These are phyloP conservation scores for Berkeleyomyces rouxiae DNA, from an alignment of 2,329 filamentous ascomycete species.

Conservation along the genomic window DNA sequence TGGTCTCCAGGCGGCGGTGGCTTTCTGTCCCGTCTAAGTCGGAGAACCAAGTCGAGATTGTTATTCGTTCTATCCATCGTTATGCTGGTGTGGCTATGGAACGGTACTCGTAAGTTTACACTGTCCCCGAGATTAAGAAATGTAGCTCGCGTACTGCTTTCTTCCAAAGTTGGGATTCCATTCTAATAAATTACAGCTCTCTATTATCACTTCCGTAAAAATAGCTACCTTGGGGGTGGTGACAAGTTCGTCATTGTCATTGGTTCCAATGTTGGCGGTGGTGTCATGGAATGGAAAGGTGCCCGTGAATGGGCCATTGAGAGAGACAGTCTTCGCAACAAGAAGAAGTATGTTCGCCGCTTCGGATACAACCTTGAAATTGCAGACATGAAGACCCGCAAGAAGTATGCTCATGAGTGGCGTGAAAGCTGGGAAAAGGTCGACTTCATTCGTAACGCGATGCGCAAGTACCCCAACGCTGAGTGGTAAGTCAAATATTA, in stretches of 20 bases:
- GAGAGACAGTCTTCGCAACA: slow-evolving; percentile 88
- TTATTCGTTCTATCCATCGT: slow-evolving; percentile 43
- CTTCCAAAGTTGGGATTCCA: background rate
- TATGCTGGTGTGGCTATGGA: slow-evolving; percentile 47
- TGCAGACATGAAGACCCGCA: slow-evolving; percentile 97
- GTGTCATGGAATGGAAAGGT: slow-evolving; percentile 98
- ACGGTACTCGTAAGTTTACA: slow-evolving; percentile 50
- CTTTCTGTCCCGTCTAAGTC: slow-evolving; percentile 37
- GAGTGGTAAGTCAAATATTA: slow-evolving; percentile 56
- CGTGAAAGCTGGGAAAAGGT: slow-evolving; percentile 99
- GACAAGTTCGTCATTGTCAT: slow-evolving; percentile 87
- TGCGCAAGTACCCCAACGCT: slow-evolving; percentile 86
- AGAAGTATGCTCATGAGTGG: slow-evolving; percentile 97
- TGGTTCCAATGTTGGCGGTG: slow-evolving; percentile 83
- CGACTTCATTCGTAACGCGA: slow-evolving; percentile 71
- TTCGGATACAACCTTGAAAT: slow-evolving; percentile 97
- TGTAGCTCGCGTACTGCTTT: background rate
- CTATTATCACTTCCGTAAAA: slow-evolving; percentile 50
- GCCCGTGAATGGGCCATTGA: slow-evolving; percentile 96
- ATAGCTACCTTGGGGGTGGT: slow-evolving; percentile 60
- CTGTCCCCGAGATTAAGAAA: background rate
- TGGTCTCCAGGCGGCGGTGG: slow-evolving; percentile 26
- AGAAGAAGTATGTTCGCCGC: slow-evolving; percentile 65
- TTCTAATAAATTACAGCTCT: slow-evolving; percentile 25
- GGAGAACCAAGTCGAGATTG: slow-evolving; percentile 48